Percentiles rank a stretch among this genome's conserved stretches.
Evolutionary conservation across 345 rosid genomes (phyloP).

Genomic region (Eucalyptus grandis): DNA sequence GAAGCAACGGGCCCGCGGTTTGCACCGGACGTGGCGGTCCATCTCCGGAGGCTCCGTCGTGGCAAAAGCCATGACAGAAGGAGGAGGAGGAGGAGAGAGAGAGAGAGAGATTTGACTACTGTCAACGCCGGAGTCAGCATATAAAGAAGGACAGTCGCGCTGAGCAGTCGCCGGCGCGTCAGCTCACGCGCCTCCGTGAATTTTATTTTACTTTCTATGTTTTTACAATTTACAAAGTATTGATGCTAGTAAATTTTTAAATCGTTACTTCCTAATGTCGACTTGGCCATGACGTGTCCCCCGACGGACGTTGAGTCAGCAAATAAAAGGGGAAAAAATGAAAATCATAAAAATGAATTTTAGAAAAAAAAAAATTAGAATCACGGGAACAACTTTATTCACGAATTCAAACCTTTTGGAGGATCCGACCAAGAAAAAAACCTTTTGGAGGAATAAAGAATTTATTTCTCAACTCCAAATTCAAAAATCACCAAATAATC

Average conservation of each 20-base stretch:
- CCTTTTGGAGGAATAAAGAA: background rate
- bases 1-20: background rate
- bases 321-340: background rate
- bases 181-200: background rate
- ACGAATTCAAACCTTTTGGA: background rate
- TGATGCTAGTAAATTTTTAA: background rate
- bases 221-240: background rate
- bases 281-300: background rate
- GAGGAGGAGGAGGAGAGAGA: background rate
- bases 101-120: background rate
- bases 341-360: background rate
- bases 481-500: background rate
- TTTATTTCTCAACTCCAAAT: background rate
- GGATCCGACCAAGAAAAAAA: background rate
- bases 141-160: background rate
- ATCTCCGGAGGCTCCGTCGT: background rate
- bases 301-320: background rate
- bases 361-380: background rate
- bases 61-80: background rate
- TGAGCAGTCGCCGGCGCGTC: background rate
- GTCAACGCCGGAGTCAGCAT: background rate
- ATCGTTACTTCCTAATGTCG: background rate
- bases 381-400: background rate
- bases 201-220: background rate
- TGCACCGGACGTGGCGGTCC: background rate